Evolutionary conservation across 768 basidiomycete genomes (phyloP).

Genomic region (Tylopilus plumbeoviolaceoides): DNA sequence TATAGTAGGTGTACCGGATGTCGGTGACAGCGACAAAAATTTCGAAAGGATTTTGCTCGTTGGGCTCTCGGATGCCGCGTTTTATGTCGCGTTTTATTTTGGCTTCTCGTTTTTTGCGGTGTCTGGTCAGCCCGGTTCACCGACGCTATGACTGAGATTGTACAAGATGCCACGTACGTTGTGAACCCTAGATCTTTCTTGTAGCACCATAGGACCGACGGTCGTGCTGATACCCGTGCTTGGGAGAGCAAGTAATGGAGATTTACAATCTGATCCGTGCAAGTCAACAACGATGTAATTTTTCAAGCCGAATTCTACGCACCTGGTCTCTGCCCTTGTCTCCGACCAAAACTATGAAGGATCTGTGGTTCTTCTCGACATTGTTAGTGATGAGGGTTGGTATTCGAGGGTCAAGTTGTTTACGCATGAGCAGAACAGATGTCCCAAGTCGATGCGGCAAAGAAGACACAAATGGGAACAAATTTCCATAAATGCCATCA

Average conservation of each 20-base stretch:
- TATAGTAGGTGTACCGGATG: constrained; percentile 98
- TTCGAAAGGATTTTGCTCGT: constrained; percentile 97
- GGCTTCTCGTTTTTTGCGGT: constrained; percentile 94
- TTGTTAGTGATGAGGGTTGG: constrained; percentile 90
- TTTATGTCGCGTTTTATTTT: constrained; percentile 97
- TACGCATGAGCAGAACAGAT: constrained; percentile 55
- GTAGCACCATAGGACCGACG: constrained; percentile 97
- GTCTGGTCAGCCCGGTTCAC: constrained; percentile 40
- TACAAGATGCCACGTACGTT: constrained; percentile 47
- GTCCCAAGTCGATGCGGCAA: not conserved
- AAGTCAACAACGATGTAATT: not conserved
- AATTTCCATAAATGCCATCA: not conserved
- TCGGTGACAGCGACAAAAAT: constrained; percentile 99
- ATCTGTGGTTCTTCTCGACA: constrained; percentile 89
- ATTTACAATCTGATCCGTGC: constrained; percentile 69
- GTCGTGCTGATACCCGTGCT: constrained; percentile 81
- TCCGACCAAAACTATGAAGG: constrained; percentile 94
- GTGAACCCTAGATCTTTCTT: constrained; percentile 98
- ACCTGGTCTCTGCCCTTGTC: constrained; percentile 92
- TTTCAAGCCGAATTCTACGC: constrained; percentile 14
- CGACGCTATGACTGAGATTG: not conserved
- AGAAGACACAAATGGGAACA: not conserved
- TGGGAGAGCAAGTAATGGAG: constrained; percentile 94
- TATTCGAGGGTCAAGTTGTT: constrained; percentile 89
- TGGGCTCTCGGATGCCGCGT: constrained; percentile 87